Evolutionary conservation across 1,284 basidiomycete species (phyloP), one percentile per base, ranked within the genome.

Genomic region (Ustilago loliicola): DNA sequence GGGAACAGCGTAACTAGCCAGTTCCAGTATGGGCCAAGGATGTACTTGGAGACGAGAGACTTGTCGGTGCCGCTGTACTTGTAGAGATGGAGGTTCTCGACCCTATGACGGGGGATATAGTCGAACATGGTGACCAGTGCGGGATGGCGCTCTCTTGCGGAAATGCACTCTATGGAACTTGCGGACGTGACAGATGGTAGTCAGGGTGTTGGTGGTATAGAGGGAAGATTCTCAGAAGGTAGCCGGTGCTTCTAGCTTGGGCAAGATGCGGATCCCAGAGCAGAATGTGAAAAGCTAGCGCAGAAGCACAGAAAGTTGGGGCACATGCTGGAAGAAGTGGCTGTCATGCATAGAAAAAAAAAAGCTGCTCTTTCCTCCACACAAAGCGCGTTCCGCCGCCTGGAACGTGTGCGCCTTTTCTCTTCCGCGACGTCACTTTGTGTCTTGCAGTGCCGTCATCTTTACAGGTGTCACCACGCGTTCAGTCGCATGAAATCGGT

Each of bases 1-100:
- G 96, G 97, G 91, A 96, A 97, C 38, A 95, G 89, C 17, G 91
- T 93, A 57, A 98, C 94, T 76, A 98, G 92, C 92, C 93, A 93
- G 72, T 90, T 95, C 96, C 96, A 99, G 88, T 93, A 98, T 1
- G 94, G 95, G 60, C 92, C 91, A 66, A 99, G 90, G 38, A 98
- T 88, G 87, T 94, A 93, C 86, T 91, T 90, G 48, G 94, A 94
- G 2, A 87, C 83, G 50, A 89, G 86, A 7, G 87, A 89, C 81
- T 90, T 88, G 85, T 90, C 90, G 23, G 88, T 86, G 15, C 88
- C 88, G 38, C 88, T 88, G 82, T 91, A 91, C 80, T 89, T 89
- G 88, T 91, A 91, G 74, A 88, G 85, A 81, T 89, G 88, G 53
- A 91, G 85, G 27, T 88, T 88, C 19, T 83, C 80, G 32, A 89